Percentiles rank a stretch among this genome's conserved stretches.
Evolutionary conservation across 148 eudicot species (phyloP).

Genomic region (Chenopodium suecicum): DNA sequence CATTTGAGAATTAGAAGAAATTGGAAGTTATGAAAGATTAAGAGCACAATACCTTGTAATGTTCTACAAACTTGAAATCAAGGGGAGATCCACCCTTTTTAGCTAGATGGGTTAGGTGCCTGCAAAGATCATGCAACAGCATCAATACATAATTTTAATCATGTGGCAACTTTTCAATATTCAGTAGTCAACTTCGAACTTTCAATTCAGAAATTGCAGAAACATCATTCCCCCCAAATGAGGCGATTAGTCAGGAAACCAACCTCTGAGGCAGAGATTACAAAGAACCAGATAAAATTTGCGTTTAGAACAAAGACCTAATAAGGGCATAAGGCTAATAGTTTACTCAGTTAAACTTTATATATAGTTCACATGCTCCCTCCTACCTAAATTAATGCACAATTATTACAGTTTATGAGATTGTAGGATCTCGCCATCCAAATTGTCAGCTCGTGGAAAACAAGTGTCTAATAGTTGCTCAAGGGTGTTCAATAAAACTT

Average conservation of each 20-base stretch:
- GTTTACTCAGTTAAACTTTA: not conserved
- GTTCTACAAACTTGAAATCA: conserved; percentile 82
- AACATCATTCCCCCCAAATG: not conserved
- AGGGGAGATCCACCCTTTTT: conserved; percentile 80
- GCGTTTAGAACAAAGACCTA: no score
- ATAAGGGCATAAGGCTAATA: no score
- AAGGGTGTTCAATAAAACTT: not conserved
- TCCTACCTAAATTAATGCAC: not conserved
- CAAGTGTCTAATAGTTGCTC: no score
- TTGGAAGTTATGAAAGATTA: not conserved
- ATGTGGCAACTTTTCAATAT: not conserved
- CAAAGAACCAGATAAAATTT: not conserved
- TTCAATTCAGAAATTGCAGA: not conserved
- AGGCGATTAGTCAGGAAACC: not conserved
- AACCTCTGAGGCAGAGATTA: not conserved
- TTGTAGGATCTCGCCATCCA: no score
- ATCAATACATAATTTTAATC: not conserved
- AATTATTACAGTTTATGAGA: no score
- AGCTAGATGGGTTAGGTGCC: conserved; percentile 88
- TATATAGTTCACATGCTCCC: not conserved
- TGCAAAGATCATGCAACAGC: conserved; percentile 25
- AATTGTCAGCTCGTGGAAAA: no score
- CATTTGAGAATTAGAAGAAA: not conserved
- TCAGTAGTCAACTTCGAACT: not conserved
- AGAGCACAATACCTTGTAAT: conserved; percentile 61